Percentiles rank a stretch among this genome's conserved stretches.
These are phyloP conservation scores for Neopestalotiopsis sp. DNA, from an alignment of 2,329 filamentous ascomycete genomes.

Conservation along the genomic window DNA sequence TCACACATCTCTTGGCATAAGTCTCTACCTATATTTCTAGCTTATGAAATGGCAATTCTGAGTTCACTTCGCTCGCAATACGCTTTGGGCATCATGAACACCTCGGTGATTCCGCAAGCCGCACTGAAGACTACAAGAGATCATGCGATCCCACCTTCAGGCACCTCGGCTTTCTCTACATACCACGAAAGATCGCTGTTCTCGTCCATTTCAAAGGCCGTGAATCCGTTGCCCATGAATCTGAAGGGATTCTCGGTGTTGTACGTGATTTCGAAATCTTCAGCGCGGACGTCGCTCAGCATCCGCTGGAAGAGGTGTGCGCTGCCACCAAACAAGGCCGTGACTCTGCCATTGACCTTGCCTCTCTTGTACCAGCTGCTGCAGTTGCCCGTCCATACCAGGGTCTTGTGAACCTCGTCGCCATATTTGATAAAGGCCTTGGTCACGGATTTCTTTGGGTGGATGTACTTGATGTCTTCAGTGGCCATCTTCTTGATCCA, in stretches of 20 bases:
- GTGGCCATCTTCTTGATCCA: constrained; percentile 23
- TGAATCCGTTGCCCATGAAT: constrained; percentile 55
- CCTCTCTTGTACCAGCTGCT: constrained; percentile 37
- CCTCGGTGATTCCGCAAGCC: not conserved
- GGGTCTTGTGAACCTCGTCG: constrained; percentile 47
- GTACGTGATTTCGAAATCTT: constrained; percentile 54
- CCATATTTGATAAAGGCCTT: constrained; percentile 44
- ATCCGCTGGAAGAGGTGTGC: constrained; percentile 41
- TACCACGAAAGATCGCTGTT: constrained; percentile 36
- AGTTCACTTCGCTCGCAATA: not conserved
- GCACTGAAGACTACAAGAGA: not conserved
- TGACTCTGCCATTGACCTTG: constrained; percentile 38
- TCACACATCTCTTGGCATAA: too few relatives aligned
- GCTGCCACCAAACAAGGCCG: constrained; percentile 40
- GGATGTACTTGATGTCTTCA: constrained; percentile 36
- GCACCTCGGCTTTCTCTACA: constrained; percentile 23
- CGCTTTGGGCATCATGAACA: not conserved
- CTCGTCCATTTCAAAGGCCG: constrained; percentile 40
- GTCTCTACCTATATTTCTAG: too few relatives aligned
- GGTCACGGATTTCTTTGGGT: constrained; percentile 39
- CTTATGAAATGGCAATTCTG: not conserved
- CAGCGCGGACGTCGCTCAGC: constrained; percentile 44
- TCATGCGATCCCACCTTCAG: not conserved
- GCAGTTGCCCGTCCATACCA: constrained; percentile 48
- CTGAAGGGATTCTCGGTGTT: constrained; percentile 46